Evolutionary conservation across 352 stramenopile genomes (phyloP), one percentile per base, ranked within the genome.

Genomic region (Globisporangium spiculum): DNA sequence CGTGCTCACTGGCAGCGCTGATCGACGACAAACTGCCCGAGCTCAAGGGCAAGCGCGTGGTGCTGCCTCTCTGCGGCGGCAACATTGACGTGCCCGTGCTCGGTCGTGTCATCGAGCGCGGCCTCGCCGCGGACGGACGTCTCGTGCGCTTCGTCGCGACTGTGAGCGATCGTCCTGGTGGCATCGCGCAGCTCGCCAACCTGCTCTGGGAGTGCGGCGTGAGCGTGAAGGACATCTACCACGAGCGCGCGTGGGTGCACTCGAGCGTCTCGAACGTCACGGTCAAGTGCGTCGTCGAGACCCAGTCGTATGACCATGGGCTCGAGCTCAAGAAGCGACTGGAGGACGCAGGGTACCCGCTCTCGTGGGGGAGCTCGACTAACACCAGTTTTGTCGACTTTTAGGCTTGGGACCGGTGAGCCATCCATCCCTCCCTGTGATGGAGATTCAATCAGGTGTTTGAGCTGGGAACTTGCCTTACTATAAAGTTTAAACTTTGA

Each of bases 41-140:
- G 72, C 86, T 97, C n/a, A 79, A 84, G 65, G 85, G 82, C 53
- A 98, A 97, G 70, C 98, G 98, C 57, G 90, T 99, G 63, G 95
- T 99, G 38, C 75, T 99, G 12, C 96, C 97, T 4, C 75, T 99
- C 8, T 99, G 97, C 67, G 97, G 97, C 55, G 97, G 97, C 63
- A 99, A 99, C 79, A 99, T 99, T 71, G 97, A 99, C 69, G 98
- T 94, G 34, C 97, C 95, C 1, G 94, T 98, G 7, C 78, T 99
- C 10, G 96, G 96, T 8, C 86, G 97, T 54, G 96, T 99, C 18
- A 97, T 99, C 59, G 96, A 99, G 72, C 87, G 97, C 46, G 97
- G 97, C 67, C 77, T 99, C 26, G 97, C 97, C n/a, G 97, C 97
- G 4, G 97, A 99, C 75, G 86, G 93, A 60, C 91, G 97, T 41